Base-by-base conservation (phyloP, 768 basidiomycete species). In the Calocera cornea region DNA sequence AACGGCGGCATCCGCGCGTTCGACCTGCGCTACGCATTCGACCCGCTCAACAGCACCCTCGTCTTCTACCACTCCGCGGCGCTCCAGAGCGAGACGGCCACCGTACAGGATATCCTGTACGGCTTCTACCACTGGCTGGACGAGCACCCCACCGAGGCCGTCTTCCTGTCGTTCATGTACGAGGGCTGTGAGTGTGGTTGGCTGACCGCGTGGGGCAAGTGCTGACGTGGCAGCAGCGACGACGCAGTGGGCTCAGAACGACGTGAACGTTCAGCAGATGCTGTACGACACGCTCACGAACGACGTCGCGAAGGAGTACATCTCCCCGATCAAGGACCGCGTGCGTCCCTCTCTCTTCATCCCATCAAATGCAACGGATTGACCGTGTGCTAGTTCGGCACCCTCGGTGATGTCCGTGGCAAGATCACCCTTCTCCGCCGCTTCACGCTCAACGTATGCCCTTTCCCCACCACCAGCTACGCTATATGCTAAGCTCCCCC, bases 71-170 rank as follows among this genome's bases (percentile, higher is more conserved):
- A 72, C 41, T 41, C 71, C 19, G 68, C 68, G 36, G 81, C 81
- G 1, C 75, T 83, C 2, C 73, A 83, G 29, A 78, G 78, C 36
- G 78, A 79, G 3, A 80, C 79, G 1, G 82, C 83, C 0, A 77
- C 76, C 0, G 70, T 83, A 33, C 79, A 81, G 66, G 83, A 84
- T 64, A 80, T 84, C 1, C 77, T 83, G 41, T 83, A 81, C 65
- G 82, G 81, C 7, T 72, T 82, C 12, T 84, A 84, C 71, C 74
- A 74, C 41, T 84, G 83, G 82, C 77, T 84, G 16, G 77, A 83
- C 68, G 74, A 77, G 24, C 82, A 84, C 66, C 80, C 81, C 0
- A 81, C 81, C 0, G 83, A 84, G 70, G 80, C 82, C 1, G 75
- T 84, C 3, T 75, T 83, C 16, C 77, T 82, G 22, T 83, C 82